A percentile compares a stretch with the other conserved stretches of the same genome.
Conservation (phyloP, 2,329 filamentous ascomycete species). For the Lachnellula subtilissima region DNA sequence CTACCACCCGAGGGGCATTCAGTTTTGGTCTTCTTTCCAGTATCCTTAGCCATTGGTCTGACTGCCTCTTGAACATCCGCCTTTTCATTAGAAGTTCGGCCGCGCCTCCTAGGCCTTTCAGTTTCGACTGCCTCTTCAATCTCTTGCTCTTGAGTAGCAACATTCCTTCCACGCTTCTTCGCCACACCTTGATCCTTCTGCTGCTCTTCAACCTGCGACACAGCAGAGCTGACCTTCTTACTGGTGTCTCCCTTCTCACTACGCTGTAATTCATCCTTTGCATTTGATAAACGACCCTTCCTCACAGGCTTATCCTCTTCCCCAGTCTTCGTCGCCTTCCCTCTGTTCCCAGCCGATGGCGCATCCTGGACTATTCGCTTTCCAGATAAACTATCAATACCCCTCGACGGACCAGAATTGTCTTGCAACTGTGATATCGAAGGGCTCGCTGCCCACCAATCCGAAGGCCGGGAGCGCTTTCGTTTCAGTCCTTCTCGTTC, state of each 20-base stretch:
- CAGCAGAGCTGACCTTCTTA: not conserved
- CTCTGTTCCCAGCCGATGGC: slow-evolving; percentile 6
- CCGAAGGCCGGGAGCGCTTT: slow-evolving; percentile 8
- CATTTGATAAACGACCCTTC: slow-evolving; percentile 1
- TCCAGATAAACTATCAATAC: not conserved
- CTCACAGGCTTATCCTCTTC: not conserved
- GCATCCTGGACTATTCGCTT: not conserved
- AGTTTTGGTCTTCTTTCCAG: not conserved
- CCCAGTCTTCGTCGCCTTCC: not conserved
- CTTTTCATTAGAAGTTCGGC: not conserved
- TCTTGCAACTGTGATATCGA: not conserved
- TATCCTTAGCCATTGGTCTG: not conserved
- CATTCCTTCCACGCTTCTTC: not conserved
- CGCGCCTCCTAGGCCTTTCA: not conserved
- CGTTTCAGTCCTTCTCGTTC: slow-evolving; percentile 6
- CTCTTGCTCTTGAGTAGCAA: not conserved
- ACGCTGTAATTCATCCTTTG: not conserved
- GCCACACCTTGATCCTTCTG: no score
- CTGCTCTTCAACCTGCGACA: not conserved
- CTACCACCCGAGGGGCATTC: not conserved
- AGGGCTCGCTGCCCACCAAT: slow-evolving; percentile 12
- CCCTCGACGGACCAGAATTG: not conserved
- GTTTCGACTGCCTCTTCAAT: not conserved
- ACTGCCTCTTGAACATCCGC: not conserved
- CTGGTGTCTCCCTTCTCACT: not conserved